Evolutionary conservation across 306 rosid species (phyloP).

Genomic region (Corylus americana): DNA sequence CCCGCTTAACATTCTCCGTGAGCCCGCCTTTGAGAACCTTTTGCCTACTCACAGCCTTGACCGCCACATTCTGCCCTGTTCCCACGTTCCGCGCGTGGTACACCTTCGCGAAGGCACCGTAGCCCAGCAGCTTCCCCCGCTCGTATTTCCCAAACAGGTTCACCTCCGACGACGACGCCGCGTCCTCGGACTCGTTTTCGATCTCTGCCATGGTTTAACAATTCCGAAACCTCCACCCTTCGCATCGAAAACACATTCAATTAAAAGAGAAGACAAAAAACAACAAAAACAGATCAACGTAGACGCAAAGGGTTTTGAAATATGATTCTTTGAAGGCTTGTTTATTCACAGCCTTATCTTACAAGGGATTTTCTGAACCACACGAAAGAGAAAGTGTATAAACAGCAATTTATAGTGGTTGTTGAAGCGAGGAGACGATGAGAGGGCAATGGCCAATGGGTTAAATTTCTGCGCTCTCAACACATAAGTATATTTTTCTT

Average conservation of each 20-base stretch:
- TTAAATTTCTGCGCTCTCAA: no score
- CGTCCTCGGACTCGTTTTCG: neutral
- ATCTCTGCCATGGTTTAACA: neutral
- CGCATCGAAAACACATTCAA: neutral
- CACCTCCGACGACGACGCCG: neutral
- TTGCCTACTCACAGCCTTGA: slow-evolving; percentile 65
- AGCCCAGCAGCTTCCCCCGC: slow-evolving; percentile 51
- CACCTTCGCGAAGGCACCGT: slow-evolving; percentile 81
- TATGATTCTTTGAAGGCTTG: neutral
- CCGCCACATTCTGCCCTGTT: slow-evolving; percentile 66
- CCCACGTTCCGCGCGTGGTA: slow-evolving; percentile 57
- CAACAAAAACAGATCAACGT: neutral
- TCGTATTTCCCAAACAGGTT: slow-evolving; percentile 58
- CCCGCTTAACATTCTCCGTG: slow-evolving; percentile 59
- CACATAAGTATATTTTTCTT: no score
- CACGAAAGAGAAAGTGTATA: neutral
- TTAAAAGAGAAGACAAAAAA: neutral
- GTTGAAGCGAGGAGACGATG: no score
- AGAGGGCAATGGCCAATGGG: no score
- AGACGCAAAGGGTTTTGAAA: neutral
- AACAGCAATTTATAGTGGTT: no score
- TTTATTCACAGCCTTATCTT: neutral
- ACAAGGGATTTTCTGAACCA: neutral
- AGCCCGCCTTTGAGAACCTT: slow-evolving; percentile 41
- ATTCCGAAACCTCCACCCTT: neutral